A percentile compares a stretch with the other conserved stretches of the same genome.
These are phyloP conservation scores for Fusarium kyushuense DNA, from an alignment of 2,329 filamentous ascomycete species.

Conservation along the genomic window DNA sequence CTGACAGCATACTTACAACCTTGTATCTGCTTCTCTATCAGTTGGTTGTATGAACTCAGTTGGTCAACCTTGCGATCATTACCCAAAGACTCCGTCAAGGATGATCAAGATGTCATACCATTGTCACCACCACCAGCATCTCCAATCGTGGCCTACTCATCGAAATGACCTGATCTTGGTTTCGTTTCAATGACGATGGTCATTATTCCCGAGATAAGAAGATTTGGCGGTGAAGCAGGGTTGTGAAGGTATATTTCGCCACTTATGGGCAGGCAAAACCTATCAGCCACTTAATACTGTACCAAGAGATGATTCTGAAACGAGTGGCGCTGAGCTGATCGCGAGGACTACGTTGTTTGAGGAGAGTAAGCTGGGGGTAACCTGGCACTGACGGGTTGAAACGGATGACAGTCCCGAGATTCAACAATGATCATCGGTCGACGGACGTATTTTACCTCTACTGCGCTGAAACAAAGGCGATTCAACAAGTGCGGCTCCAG, in stretches of 20 bases:
- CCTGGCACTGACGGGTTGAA: conserved; percentile 25
- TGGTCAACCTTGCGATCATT: neutral
- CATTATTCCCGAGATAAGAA: conserved; percentile 3
- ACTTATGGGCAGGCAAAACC: conserved; percentile 30
- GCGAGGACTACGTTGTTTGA: conserved; percentile 29
- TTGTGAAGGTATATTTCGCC: conserved; percentile 28
- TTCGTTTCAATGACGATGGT: conserved; percentile 3
- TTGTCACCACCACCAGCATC: neutral
- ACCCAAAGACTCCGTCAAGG: neutral
- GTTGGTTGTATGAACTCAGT: neutral
- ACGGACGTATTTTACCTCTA: conserved; percentile 23
- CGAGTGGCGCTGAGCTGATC: conserved; percentile 45
- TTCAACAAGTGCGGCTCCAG: conserved; percentile 6
- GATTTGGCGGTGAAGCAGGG: conserved; percentile 38
- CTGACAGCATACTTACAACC: conserved; percentile 1
- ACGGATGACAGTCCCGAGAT: conserved; percentile 34
- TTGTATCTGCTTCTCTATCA: neutral
- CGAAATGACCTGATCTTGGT: neutral
- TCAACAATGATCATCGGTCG: conserved; percentile 12
- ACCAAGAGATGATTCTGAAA: conserved; percentile 41
- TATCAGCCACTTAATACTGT: conserved; percentile 41
- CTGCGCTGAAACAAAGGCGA: conserved; percentile 24
- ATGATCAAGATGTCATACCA: neutral
- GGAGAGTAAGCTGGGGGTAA: conserved; percentile 26
- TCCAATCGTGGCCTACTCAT: neutral